These are phyloP conservation scores for Camellia oleifera DNA, from an alignment of 179 eudicot species.

Conservation along the genomic window DNA sequence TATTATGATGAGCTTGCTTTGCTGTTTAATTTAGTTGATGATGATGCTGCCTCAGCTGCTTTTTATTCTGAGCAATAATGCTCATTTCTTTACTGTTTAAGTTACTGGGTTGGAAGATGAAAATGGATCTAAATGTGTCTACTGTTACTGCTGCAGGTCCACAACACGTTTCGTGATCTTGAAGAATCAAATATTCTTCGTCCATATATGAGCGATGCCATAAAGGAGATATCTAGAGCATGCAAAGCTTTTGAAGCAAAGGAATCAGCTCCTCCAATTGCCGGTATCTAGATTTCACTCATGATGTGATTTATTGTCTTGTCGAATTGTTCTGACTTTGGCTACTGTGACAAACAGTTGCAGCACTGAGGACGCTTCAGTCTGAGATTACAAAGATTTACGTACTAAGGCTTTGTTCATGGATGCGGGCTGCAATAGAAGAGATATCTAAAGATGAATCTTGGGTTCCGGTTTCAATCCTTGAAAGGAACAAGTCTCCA, in stretches of 20 bases:
- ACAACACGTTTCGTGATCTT: conserved; percentile 71
- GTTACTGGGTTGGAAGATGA: not conserved
- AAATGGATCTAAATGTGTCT: not conserved
- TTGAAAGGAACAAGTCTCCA: conserved; percentile 90
- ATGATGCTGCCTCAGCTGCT: not conserved
- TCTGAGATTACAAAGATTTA: conserved; percentile 80
- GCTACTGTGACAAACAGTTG: conserved; percentile 46
- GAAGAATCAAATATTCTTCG: conserved; percentile 85
- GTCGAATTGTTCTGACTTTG: conserved; percentile 17
- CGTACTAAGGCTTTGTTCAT: conserved; percentile 86
- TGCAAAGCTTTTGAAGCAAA: conserved; percentile 89
- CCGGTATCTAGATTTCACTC: conserved; percentile 44
- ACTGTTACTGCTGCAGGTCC: conserved; percentile 53
- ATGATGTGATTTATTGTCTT: conserved; percentile 16
- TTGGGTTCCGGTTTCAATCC: conserved; percentile 86
- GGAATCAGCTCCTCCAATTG: conserved; percentile 84
- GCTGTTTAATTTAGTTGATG: conserved; percentile 3
- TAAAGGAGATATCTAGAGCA: conserved; percentile 79
- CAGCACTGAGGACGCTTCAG: conserved; percentile 69
- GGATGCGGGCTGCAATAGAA: conserved; percentile 88
- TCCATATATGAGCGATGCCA: conserved; percentile 80
- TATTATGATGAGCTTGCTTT: not conserved
- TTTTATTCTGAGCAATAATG: not conserved
- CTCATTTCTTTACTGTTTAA: not conserved
- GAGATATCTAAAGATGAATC: conserved; percentile 76